A percentile compares a stretch with the other conserved stretches of the same genome.
phyloP scores from a whole-genome alignment of 2,329 filamentous ascomycete species.

The Colletotrichum sp. region DNA sequence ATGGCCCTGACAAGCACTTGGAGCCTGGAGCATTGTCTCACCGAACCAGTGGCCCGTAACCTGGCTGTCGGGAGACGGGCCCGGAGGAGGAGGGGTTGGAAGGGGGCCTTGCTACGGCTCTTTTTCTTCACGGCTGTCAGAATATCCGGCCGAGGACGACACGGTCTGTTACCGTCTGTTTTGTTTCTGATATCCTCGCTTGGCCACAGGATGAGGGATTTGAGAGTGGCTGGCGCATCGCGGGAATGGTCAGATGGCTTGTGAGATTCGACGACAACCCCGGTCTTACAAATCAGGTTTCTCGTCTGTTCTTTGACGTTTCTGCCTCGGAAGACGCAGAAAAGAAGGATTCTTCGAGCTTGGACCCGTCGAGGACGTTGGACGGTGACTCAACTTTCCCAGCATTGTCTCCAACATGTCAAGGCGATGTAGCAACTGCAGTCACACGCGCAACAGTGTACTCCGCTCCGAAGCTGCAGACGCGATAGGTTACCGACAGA shows the following conservation, averaged over 20 bases:
- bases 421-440: not conserved
- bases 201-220: not conserved
- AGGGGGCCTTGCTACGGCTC: not conserved
- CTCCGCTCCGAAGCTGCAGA: not conserved
- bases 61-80: not conserved
- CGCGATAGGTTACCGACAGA: constrained; percentile 14
- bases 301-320: not conserved
- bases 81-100: not conserved
- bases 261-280: not conserved
- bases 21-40: not conserved
- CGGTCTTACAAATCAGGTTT: not conserved
- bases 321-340: not conserved
- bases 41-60: not conserved
- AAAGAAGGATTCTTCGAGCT: not conserved
- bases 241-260: not conserved
- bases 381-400: not conserved
- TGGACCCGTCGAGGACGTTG: not conserved
- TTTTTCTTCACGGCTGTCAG: not conserved
- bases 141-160: not conserved
- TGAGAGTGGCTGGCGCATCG: not conserved
- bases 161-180: not conserved
- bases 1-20: not conserved
- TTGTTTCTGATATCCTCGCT: not conserved
- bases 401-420: not conserved
- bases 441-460: not conserved